Evolutionary conservation across 441 rosid genomes (phyloP), one percentile per base, ranked within the genome.

Genomic region (Omphalea diandra): DNA sequence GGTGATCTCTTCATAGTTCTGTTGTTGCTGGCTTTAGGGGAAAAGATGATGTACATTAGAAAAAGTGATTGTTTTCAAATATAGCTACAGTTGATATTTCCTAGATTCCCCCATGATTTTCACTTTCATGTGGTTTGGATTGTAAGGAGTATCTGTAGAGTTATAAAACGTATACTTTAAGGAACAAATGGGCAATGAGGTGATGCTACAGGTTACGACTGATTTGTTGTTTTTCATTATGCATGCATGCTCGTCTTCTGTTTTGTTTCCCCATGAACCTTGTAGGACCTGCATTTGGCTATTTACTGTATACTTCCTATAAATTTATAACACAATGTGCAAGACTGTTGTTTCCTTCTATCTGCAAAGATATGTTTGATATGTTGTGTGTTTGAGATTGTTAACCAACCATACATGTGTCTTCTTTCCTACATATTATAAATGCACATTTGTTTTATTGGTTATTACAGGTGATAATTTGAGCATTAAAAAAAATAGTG

Each of bases 391-490:
- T 52, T 66, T 38, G 27, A 53, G 11, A 41, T 46, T 54, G 11
- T 52, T 24, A 52, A 54, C 52, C 52, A 67, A 17, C 35, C 11
- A 26, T 58, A 52, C 9, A 7, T 40, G 14, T 58, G 24, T 63
- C 56, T 29, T 29, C 22, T 15, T 32, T 22, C 20, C 7, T 8
- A 5, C 31, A 12, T 27, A n/a, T 46, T 29, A 12, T 35, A 33
- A 38, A 38, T 47, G 18, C n/a, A 35, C 41, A 31, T 22, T n/a
- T 36, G 20, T 35, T 63, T 24, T 46, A 52, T 26, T 55, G 18
- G 12, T 10, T 58, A 53, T 41, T 50, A 80, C 73, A 72, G 74
- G 79, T 73, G 70, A 65, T 63, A 61, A 67, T 75, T 63, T 73
- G 71, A 29, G 53, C 36, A 55, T 66, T 59, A 15, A 20, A 12